Base-by-base conservation (phyloP, 2,329 filamentous ascomycete species). In the Berkeleyomyces basicola region DNA sequence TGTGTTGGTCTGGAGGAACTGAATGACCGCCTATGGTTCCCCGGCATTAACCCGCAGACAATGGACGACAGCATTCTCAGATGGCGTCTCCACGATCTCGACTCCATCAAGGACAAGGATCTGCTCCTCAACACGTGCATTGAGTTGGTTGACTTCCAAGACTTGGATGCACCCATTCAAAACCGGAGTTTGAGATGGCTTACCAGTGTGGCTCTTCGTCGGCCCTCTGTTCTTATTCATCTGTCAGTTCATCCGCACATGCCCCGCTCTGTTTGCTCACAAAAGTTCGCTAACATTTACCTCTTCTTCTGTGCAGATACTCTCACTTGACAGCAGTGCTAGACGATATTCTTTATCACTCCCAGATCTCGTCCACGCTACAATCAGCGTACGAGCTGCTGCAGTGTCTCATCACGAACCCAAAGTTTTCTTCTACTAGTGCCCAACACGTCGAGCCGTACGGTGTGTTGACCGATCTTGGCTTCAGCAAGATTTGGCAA, bases 71-170 rank as follows among this genome's bases (percentile, higher is more conserved):
- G 73, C 16, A 68, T 77, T 33, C 67, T 71, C 14, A 73, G 74
- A 33, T 72, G 77, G 16, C 70, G 72, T 47, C 69, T 77, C 53
- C 74, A 77, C 46, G 74, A 79, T 65, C 68, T 81, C 7, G 70
- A 72, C 5, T 65, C 69, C 4, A 75, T 84, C 67, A 78, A 78
- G 61, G 83, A 87, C 65, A 79, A 81, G 66, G 82, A 86, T 64
- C 69, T 87, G 10, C 71, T 87, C 14, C 75, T 87, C 4, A 82
- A 81, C 65, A 81, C 81, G 2, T 82, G 81, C 0, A 82, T 87
- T 62, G 79, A 81, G 68, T 74, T 87, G 49, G 79, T 87, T 7
- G 84, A 87, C 68, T 87, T 87, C 68, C 79, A 81, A 63, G 80
- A 80, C 63, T 73, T 86, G 6, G 84, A 87, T 63, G 83, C 86